Percentiles rank a stretch among this genome's conserved stretches.
phyloP scores from a whole-genome alignment of 768 basidiomycete species.

The Lyophyllum semitale region DNA sequence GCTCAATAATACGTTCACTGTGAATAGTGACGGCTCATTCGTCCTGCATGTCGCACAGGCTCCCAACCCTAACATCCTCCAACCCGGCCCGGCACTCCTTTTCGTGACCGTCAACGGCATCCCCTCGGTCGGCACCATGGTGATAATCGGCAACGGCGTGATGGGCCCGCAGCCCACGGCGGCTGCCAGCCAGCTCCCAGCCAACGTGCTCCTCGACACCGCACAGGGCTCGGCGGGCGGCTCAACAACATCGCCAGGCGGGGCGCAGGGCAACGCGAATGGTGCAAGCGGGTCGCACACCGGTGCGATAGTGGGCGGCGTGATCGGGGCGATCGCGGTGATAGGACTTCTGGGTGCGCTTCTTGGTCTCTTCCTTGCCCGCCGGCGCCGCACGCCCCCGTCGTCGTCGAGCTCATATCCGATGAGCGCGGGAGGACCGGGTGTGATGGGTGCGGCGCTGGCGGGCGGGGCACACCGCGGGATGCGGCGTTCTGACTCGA shows the following conservation, averaged over 20 bases:
- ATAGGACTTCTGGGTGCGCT: constrained; percentile 53
- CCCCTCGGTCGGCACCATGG: constrained; percentile 67
- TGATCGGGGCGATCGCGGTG: constrained; percentile 54
- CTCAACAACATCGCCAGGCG: constrained; percentile 12
- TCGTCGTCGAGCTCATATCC: constrained; percentile 17
- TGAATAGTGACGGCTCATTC: constrained; percentile 74
- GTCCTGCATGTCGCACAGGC: constrained; percentile 79
- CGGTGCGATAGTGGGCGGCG: constrained; percentile 48
- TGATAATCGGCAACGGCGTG: constrained; percentile 69
- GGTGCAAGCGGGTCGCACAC: constrained; percentile 32
- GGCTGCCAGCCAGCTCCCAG: constrained; percentile 46
- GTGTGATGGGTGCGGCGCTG: constrained; percentile 7
- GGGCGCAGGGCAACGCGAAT: constrained; percentile 7
- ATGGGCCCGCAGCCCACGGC: constrained; percentile 59
- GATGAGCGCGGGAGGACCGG: constrained; percentile 19
- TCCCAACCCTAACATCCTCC: constrained; percentile 83
- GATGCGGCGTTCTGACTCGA: constrained; percentile 59
- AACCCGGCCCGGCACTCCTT: constrained; percentile 75
- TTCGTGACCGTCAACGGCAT: constrained; percentile 75
- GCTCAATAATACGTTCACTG: constrained; percentile 72
- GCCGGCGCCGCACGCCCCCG: constrained; percentile 53
- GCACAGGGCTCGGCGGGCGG: constrained; percentile 39
- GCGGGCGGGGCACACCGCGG: constrained; percentile 29
- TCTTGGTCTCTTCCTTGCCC: constrained; percentile 52
- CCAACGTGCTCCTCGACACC: constrained; percentile 44